Base-by-base conservation (phyloP, 1,139 yeast species). In the Geotrichum aggregatum region DNA sequence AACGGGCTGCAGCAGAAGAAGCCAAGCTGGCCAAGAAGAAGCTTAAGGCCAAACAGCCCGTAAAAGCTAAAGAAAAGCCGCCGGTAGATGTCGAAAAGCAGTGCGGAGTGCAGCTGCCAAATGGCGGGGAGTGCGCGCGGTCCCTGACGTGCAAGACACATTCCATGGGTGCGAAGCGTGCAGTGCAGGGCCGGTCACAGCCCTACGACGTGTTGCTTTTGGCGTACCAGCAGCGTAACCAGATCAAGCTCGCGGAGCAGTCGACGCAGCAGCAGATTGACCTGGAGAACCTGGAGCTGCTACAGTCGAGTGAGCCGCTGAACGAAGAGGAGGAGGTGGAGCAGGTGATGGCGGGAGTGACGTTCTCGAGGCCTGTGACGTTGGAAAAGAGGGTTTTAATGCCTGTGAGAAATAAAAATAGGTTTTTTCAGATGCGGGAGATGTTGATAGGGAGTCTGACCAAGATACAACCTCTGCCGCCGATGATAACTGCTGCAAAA, bases 61-160 rank as follows among this genome's bases (percentile, higher is more conserved):
- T 88, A 2, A 71, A 87, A 54, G 87, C 95, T 0, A 85, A 86
- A 59, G 95, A 95, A 35, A 87, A 85, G 62, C 94, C 89, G 1
- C 89, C 94, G 0, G 95, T 91, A 42, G 96, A 92, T 68, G 95
- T 92, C 21, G 98, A 92, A 66, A 83, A 80, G 58, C 98, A 92
- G 68, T 92, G 98, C 75, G 98, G 98, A 66, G 98, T 92, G 6
- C 87, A 89, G 3, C 72, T 92, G 55, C 91, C 96, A 0, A 85
- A 85, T 58, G 98, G 98, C 13, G 96, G 95, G 0, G 83, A 82
- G 63, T 92, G 98, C 75, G 97, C 97, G 4, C 78, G 98, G 50
- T 87, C 96, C 0, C 74, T 92, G 58, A 92, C 98, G 0, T 92
- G 98, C 75, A 92, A 92, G 66, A 88, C 98, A 1, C 98, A 92